Conservation (phyloP, 2,329 filamentous ascomycete species). For the Ophiocordyceps camponoti-leonardi region DNA sequence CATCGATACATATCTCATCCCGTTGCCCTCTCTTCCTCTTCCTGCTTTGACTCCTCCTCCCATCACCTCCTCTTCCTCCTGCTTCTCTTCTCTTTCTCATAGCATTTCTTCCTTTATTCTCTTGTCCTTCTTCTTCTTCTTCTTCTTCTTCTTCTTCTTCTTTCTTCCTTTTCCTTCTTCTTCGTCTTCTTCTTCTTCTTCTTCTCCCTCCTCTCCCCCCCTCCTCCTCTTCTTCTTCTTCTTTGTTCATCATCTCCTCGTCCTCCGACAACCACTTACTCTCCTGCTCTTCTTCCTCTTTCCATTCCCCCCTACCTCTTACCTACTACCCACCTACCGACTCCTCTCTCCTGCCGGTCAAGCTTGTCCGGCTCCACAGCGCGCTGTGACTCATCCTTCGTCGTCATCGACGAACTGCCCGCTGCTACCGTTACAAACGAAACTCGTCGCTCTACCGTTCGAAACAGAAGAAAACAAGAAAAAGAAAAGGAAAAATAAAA, state of each 20-base stretch:
- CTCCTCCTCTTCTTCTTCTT: neutral
- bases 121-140: no score
- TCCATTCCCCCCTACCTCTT: neutral
- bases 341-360: neutral
- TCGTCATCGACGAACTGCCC: neutral
- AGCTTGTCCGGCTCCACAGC: neutral
- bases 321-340: no score
- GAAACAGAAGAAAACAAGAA: neutral
- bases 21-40: slow-evolving; percentile 7
- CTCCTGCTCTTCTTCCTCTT: neutral
- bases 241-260: neutral
- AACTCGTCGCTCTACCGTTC: neutral
- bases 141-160: no score
- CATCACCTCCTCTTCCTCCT: neutral
- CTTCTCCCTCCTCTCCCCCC: neutral
- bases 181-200: neutral
- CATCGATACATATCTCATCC: slow-evolving; percentile 10
- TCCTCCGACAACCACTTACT: neutral
- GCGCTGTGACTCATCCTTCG: neutral
- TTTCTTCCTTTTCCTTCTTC: neutral
- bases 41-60: neutral
- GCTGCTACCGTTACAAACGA: neutral
- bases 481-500: no score
- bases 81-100: neutral
- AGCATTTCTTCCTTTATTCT: no score